A percentile compares a stretch with the other conserved stretches of the same genome.
These are phyloP conservation scores for Flaveria floridana DNA, from an alignment of 140 eudicot species.

Conservation along the genomic window DNA sequence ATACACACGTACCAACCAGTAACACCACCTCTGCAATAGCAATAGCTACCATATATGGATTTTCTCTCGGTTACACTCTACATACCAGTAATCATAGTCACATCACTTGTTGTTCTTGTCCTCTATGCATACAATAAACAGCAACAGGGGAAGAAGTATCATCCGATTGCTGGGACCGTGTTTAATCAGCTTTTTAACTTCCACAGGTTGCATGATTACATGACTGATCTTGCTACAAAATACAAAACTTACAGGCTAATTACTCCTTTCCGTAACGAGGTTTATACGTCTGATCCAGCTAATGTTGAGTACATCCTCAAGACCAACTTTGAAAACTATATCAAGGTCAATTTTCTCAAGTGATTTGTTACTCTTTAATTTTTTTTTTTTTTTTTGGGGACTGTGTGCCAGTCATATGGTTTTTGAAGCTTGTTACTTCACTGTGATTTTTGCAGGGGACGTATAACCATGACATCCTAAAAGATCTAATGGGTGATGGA, in stretches of 20 bases:
- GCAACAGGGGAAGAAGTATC: conserved; percentile 33
- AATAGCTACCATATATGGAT: not conserved
- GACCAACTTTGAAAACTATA: conserved; percentile 36
- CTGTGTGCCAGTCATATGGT: not conserved
- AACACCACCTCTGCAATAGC: no score
- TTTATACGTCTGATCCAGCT: conserved; percentile 53
- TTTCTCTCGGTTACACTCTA: conserved; percentile 15
- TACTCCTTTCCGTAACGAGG: conserved; percentile 35
- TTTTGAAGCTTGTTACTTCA: no score
- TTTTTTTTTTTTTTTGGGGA: no score
- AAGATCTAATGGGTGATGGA: not conserved
- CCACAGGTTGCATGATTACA: conserved; percentile 51
- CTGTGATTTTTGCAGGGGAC: not conserved
- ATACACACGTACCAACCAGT: no score
- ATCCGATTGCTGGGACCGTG: conserved; percentile 52
- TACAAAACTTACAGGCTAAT: conserved; percentile 50
- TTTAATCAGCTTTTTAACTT: conserved; percentile 41
- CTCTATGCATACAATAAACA: not conserved
- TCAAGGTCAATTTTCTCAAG: conserved; percentile 8
- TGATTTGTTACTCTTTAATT: no score
- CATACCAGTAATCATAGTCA: conserved; percentile 1
- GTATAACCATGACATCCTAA: not conserved
- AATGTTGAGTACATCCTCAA: conserved; percentile 56
- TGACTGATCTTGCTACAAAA: conserved; percentile 50
- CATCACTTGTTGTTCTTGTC: not conserved